Evolutionary conservation across 306 rosid species (phyloP).

Genomic region (Spatholobus suberectus): DNA sequence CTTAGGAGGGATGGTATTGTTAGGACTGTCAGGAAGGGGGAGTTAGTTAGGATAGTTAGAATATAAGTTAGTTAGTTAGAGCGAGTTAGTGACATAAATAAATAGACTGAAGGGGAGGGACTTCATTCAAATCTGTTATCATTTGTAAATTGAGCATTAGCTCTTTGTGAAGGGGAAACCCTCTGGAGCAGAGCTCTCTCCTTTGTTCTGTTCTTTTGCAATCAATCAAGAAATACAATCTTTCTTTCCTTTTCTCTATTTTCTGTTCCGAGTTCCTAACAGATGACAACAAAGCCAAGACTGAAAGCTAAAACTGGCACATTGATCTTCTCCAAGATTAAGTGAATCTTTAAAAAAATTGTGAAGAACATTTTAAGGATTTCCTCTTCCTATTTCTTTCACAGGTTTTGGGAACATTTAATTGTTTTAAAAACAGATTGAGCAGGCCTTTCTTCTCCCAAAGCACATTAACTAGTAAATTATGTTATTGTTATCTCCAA

Average conservation of each 20-base stretch:
- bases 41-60: neutral
- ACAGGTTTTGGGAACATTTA: neutral
- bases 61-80: neutral
- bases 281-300: neutral
- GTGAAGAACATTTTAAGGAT: neutral
- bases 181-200: neutral
- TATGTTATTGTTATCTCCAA: neutral
- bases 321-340: neutral
- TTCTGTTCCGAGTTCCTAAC: neutral
- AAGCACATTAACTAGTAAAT: slow-evolving; percentile 2
- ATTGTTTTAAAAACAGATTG: slow-evolving; percentile 19
- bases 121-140: neutral
- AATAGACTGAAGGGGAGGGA: neutral
- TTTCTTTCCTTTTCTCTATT: neutral
- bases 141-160: neutral
- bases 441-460: neutral
- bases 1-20: neutral
- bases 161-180: neutral
- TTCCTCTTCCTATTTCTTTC: neutral
- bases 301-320: neutral
- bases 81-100: neutral
- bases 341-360: neutral
- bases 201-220: neutral
- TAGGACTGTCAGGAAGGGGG: neutral
- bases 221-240: neutral